Percentiles rank a stretch among this genome's conserved stretches.
These are phyloP conservation scores for Cruciata laevipes DNA, from an alignment of 257 asterid genomes.

Conservation along the genomic window DNA sequence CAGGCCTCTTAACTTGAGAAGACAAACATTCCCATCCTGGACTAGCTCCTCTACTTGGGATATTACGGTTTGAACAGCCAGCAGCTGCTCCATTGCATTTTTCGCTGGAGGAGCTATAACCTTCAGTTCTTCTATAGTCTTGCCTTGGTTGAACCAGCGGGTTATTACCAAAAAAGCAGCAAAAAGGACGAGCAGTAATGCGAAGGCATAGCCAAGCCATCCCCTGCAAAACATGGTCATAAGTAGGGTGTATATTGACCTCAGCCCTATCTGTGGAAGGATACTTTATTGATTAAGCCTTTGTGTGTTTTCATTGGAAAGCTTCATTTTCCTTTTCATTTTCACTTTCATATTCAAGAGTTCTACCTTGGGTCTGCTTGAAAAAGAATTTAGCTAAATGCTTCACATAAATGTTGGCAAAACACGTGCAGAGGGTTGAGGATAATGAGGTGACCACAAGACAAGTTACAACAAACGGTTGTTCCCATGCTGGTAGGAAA, in stretches of 20 bases:
- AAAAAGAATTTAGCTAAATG: neutral
- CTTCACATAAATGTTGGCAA: neutral
- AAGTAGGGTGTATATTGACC: neutral
- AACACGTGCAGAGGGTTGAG: neutral
- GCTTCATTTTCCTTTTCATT: too few species aligned
- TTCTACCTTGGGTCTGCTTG: neutral
- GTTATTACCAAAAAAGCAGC: conserved; percentile 73
- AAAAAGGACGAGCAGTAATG: conserved; percentile 34
- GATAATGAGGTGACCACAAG: neutral
- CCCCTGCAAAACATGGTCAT: conserved; percentile 51
- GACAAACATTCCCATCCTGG: conserved; percentile 76
- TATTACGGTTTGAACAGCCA: conserved; percentile 87
- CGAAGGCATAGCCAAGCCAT: conserved; percentile 60
- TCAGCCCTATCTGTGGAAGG: neutral
- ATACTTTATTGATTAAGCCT: neutral
- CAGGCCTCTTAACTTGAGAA: conserved; percentile 74
- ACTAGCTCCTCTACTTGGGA: conserved; percentile 85
- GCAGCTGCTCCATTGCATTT: conserved; percentile 92
- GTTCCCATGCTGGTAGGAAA: neutral
- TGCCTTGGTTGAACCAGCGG: conserved; percentile 55
- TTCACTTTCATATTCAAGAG: neutral
- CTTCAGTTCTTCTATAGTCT: conserved; percentile 58
- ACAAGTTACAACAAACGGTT: neutral
- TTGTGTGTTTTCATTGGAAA: neutral
- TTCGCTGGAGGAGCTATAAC: conserved; percentile 71